Conservation (phyloP, 805 yeast genomes). For the Starmerella ratchasimensis region DNA sequence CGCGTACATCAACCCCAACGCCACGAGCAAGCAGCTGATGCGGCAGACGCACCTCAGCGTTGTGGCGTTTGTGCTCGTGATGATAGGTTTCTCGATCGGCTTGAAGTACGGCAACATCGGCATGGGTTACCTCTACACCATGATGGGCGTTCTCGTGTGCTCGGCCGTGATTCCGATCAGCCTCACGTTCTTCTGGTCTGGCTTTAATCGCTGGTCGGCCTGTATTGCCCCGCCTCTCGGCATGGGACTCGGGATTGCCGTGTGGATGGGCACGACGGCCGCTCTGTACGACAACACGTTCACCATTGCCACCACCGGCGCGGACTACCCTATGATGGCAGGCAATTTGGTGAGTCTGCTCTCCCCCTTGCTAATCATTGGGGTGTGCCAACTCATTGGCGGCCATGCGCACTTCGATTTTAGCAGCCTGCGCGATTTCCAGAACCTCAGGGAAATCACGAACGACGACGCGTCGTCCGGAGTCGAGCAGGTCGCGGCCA, state of each 20-base stretch:
- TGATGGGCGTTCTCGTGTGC: conserved; percentile 82
- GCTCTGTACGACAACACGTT: conserved; percentile 34
- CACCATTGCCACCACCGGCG: conserved; percentile 46
- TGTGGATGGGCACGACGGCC: conserved; percentile 40
- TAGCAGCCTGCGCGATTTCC: not conserved
- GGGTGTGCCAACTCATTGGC: conserved; percentile 49
- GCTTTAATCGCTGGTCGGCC: conserved; percentile 59
- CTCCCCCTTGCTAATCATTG: conserved; percentile 54
- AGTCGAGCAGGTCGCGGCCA: not conserved
- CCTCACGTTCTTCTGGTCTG: conserved; percentile 49
- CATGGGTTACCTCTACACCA: conserved; percentile 74
- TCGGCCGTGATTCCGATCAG: conserved; percentile 74
- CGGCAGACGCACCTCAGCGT: conserved; percentile 55
- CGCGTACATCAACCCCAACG: conserved; percentile 64
- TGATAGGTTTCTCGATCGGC: conserved; percentile 79
- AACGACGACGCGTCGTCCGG: not conserved
- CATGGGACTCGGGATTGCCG: conserved; percentile 54
- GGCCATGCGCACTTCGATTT: conserved; percentile 48
- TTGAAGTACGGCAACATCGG: conserved; percentile 67
- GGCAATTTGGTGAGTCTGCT: conserved; percentile 76
- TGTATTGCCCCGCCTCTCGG: conserved; percentile 67
- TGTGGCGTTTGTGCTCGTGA: conserved; percentile 42
- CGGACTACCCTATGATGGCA: conserved; percentile 75
- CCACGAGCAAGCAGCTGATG: conserved; percentile 61
- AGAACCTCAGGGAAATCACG: conserved; percentile 8